Evolutionary conservation across 2,329 filamentous ascomycete species (phyloP), one percentile per base, ranked within the genome.

Genomic region (Elsinoe arachidis): DNA sequence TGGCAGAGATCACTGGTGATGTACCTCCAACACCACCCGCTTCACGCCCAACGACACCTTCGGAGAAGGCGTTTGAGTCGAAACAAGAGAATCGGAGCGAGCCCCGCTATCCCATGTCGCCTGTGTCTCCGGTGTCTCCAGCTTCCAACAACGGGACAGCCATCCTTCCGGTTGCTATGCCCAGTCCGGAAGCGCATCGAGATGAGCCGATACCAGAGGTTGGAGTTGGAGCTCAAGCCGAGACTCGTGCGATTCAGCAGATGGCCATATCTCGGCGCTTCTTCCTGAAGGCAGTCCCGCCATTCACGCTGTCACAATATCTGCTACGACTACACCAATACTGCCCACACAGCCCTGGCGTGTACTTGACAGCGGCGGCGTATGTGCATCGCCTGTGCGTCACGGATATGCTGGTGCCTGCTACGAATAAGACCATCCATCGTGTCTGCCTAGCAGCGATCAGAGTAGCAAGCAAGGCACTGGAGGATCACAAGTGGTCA

Each of bases 311-410:
- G 47, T 82, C 86, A 66, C 87, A 93, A 62, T 99, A 97, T 68
- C 80, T 97, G 21, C 78, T 85, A 65, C 87, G 92, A 14, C 82
- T 97, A 59, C 91, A 97, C 73, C 83, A 83, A 58, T 96, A 87
- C 74, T 97, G 92, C 67, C 91, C 93, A 2, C 90, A 96, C 82
- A 95, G 88, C 61, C 90, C 91, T 0, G 92, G 86, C 21, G 92
- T 97, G 9, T 96, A 96, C 73, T 83, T 99, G 23, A 90, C 92
- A 1, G 86, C 91, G 3, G 90, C 88, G 47, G 78, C 87, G 7
- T 97, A 96, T 73, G 92, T 96, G 63, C 85, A 92, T 68, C 84
- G 86, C 21, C 78, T 97, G 41, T 87, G 86, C 0, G 83, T 92
- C 11, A 79, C 86, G 44, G 88, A 78, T 55, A 71, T 95, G 68